Base-by-base conservation (phyloP, 1,284 basidiomycete genomes). In the Trichosporon coremiiforme region DNA sequence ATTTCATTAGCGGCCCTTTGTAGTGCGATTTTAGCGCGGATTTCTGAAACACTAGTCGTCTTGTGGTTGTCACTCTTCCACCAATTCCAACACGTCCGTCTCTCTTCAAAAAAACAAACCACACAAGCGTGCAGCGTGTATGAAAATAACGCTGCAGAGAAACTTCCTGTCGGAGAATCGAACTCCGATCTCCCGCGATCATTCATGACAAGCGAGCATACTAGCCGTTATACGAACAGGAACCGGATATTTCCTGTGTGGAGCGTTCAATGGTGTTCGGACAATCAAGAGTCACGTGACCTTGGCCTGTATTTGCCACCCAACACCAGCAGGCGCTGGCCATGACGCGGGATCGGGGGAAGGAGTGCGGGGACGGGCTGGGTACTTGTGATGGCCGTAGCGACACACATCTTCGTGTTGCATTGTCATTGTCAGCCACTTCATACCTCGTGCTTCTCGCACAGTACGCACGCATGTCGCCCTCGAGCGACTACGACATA, bases 181-280 rank as follows among this genome's bases (percentile, higher is more conserved):
- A 57, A 57, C 55, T 57, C 55, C 55, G 55, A 57, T 57, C 55
- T 57, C 55, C 55, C 55, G 55, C 55, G 55, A n/a, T n/a, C n/a
- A n/a, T n/a, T n/a, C n/a, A n/a, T 57, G 55, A 57, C 55, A 57
- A 57, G 55, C 55, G 55, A 57, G 55, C 55, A 57, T 57, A 65
- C 35, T 31, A 66, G 55, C 55, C 41, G 41, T 38, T 38, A 47
- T 38, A 38, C 63, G 63, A 64, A 22, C 41, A 13, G 63, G 35
- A 64, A 64, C n/a, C n/a, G n/a, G n/a, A n/a, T n/a, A n/a, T n/a
- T n/a, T n/a, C 41, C 15, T 2, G n/a, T n/a, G n/a, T n/a, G n/a
- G n/a, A n/a, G 12, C 8, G 25, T 12, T 31, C 29, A 2, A 2
- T 4, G 1, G 1, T 7, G 29, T 29, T 57, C 22, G 25, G 10